These are phyloP conservation scores for Litsea cubeba DNA, from an alignment of 164 flowering plant species.

Conservation along the genomic window DNA sequence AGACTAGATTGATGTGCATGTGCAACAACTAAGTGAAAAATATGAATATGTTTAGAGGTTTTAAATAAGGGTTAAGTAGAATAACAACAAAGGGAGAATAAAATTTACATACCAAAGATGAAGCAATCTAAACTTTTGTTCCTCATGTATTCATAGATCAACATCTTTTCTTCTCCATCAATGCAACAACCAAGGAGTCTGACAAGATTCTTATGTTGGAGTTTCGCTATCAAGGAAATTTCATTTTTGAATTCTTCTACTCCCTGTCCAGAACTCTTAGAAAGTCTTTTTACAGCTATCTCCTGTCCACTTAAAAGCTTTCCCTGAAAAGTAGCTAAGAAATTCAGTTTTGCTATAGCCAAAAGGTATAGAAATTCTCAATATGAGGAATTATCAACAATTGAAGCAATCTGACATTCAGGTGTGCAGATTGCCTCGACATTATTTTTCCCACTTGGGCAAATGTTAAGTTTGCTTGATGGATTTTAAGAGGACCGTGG, in stretches of 20 bases:
- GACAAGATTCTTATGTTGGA: constrained; percentile 41
- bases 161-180: constrained; percentile 29
- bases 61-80: too few relatives aligned
- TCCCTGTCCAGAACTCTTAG: constrained; percentile 35
- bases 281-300: constrained; percentile 46
- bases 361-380: background rate
- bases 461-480: too few relatives aligned
- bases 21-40: too few relatives aligned
- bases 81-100: too few relatives aligned
- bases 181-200: constrained; percentile 34
- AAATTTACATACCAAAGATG: constrained; percentile 19
- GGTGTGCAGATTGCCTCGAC: background rate
- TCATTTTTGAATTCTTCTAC: constrained; percentile 32
- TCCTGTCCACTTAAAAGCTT: constrained; percentile 23
- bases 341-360: too few relatives aligned
- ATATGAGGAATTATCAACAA: background rate
- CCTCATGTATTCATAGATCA: constrained; percentile 25
- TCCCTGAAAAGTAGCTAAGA: constrained; percentile 21
- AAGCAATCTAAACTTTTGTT: constrained; percentile 28
- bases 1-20: too few relatives aligned
- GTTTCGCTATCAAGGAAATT: constrained; percentile 28
- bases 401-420: too few relatives aligned
- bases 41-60: too few relatives aligned
- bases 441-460: too few relatives aligned
- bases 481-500: too few relatives aligned